Evolutionary conservation across 352 stramenopile genomes (phyloP).

Genomic region (Phytophthora pisi): DNA sequence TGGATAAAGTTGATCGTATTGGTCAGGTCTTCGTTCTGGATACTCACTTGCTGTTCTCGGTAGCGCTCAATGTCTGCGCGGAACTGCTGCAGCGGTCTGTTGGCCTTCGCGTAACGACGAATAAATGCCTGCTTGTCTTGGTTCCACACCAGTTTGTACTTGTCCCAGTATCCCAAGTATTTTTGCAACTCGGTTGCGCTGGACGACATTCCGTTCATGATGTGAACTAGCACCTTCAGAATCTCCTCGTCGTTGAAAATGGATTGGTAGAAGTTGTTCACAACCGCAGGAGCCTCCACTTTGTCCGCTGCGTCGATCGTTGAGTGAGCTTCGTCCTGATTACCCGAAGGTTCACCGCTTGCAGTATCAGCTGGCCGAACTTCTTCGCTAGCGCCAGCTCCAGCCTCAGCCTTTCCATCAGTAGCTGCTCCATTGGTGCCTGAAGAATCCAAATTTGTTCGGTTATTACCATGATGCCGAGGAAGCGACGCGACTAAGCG

Average conservation of each 20-base stretch:
- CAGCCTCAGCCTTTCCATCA: conserved; percentile 24
- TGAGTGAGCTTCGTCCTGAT: conserved; percentile 27
- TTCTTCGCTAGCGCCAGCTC: conserved; percentile 21
- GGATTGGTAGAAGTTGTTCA: conserved; percentile 92
- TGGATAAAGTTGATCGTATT: conserved; percentile 97
- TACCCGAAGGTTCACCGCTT: conserved; percentile 20
- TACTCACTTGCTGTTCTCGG: conserved; percentile 90
- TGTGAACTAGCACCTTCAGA: conserved; percentile 94
- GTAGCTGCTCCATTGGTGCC: not conserved
- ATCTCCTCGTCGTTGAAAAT: conserved; percentile 97
- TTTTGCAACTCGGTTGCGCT: conserved; percentile 94
- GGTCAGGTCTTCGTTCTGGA: conserved; percentile 91
- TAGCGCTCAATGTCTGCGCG: conserved; percentile 93
- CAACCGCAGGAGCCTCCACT: conserved; percentile 6
- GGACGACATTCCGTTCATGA: conserved; percentile 96
- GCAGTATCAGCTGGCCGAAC: conserved; percentile 28
- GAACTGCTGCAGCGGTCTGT: conserved; percentile 92
- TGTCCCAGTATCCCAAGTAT: conserved; percentile 95
- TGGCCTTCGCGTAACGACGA: conserved; percentile 95
- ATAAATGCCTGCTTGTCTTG: conserved; percentile 96
- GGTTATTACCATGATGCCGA: conserved; percentile 27
- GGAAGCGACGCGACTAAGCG: conserved; percentile 72
- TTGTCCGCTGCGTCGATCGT: conserved; percentile 18
- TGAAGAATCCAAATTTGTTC: conserved; percentile 22
- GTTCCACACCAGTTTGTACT: conserved; percentile 94